These are phyloP conservation scores for Boletus bicolor DNA, from an alignment of 768 basidiomycete species.

Conservation along the genomic window DNA sequence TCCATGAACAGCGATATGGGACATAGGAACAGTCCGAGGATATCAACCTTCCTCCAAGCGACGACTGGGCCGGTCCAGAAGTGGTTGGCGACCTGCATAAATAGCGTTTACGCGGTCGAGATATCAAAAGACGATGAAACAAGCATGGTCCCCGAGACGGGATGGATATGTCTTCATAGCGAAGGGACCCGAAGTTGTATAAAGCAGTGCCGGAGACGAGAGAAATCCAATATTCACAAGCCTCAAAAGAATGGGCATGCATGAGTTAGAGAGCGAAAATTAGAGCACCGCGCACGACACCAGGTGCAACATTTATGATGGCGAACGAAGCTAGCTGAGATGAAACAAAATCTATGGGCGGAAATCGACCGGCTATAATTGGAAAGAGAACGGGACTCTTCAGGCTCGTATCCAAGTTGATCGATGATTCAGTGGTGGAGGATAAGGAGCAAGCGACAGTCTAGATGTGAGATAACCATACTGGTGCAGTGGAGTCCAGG, in stretches of 20 bases:
- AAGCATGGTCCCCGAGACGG: constrained; percentile 48
- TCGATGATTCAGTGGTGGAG: constrained; percentile 43
- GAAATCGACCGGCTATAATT: constrained; percentile 8
- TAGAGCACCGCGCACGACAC: constrained; percentile 34
- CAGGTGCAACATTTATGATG: constrained; percentile 32
- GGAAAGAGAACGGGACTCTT: constrained; percentile 18
- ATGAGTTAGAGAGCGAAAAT: constrained; percentile 40
- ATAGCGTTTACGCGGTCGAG: constrained; percentile 31
- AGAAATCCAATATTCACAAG: constrained; percentile 37
- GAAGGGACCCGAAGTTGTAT: constrained; percentile 26
- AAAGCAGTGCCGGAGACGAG: constrained; percentile 22
- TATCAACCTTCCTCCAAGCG: constrained; percentile 28
- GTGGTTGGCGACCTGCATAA: constrained; percentile 26
- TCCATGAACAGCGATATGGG: constrained; percentile 36
- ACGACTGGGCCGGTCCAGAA: constrained; percentile 23
- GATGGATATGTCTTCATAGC: constrained; percentile 61
- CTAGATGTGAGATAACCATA: constrained; percentile 40
- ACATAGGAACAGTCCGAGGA: constrained; percentile 30
- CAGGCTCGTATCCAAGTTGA: constrained; percentile 50
- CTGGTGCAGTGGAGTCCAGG: constrained; percentile 44
- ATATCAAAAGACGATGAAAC: constrained; percentile 29
- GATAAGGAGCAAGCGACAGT: constrained; percentile 43
- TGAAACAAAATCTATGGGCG: constrained; percentile 28
- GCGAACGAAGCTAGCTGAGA: constrained; percentile 15
- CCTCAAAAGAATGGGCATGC: constrained; percentile 32